These are phyloP conservation scores for Chlorella ohadii DNA, from an alignment of 139 green algal species.

Conservation along the genomic window DNA sequence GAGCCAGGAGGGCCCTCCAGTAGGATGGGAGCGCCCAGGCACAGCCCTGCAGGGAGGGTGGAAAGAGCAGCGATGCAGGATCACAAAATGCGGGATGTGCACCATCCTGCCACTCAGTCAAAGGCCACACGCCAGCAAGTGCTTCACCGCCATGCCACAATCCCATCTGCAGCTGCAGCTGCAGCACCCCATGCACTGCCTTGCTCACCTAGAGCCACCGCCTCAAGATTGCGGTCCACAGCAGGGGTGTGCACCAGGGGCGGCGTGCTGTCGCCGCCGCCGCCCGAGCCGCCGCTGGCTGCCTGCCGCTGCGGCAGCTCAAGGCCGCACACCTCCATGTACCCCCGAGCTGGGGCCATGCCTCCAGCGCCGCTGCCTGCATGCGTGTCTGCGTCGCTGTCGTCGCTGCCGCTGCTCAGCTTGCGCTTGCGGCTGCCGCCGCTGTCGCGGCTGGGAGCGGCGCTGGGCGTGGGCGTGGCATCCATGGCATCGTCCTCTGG, in stretches of 20 bases:
- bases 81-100: no score
- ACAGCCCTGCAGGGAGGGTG: constrained; percentile 58
- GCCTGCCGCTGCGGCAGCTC: constrained; percentile 49
- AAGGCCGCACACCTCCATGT: constrained; percentile 65
- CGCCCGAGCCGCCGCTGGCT: neutral
- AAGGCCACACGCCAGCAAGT: no score
- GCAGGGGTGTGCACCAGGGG: constrained; percentile 60
- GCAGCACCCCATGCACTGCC: neutral
- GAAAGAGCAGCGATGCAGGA: neutral
- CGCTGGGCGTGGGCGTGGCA: neutral
- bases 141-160: no score
- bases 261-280: neutral
- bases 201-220: constrained; percentile 67
- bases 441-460: constrained; percentile 6
- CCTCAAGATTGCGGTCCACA: constrained; percentile 60
- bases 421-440: constrained; percentile 44
- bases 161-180: no score
- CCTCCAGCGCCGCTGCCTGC: neutral
- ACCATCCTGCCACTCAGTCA: no score
- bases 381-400: neutral
- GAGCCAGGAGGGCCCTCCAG: constrained; percentile 88
- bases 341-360: constrained; percentile 17
- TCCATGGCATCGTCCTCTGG: neutral
- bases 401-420: neutral
- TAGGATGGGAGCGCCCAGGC: constrained; percentile 79